Percentiles rank a stretch among this genome's conserved stretches.
These are phyloP conservation scores for Aspergillus bridgeri DNA, from an alignment of 495 filamentous ascomycete genomes.

Conservation along the genomic window DNA sequence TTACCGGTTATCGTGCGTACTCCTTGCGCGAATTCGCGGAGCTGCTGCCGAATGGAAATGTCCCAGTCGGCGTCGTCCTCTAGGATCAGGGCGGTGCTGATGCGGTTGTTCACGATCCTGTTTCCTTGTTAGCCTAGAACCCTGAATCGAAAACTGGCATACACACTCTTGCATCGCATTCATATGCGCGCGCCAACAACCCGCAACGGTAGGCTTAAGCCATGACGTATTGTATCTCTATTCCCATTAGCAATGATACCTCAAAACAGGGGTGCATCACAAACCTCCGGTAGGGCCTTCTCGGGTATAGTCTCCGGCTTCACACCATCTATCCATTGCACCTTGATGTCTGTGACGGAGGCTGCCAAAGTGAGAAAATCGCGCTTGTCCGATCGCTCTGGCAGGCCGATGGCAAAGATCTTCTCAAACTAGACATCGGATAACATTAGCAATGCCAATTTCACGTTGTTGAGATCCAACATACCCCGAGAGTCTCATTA, in stretches of 20 bases:
- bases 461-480: not conserved
- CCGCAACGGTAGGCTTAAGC: conserved; percentile 14
- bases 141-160: not conserved
- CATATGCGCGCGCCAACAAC: conserved; percentile 40
- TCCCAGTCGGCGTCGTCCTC: conserved; percentile 62
- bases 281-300: conserved; percentile 25
- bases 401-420: conserved; percentile 59
- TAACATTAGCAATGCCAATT: not conserved
- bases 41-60: conserved; percentile 45
- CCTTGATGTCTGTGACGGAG: conserved; percentile 46
- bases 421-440: conserved; percentile 24
- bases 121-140: not conserved
- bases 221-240: conserved; percentile 13
- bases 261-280: not conserved
- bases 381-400: conserved; percentile 57
- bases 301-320: conserved; percentile 18
- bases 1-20: conserved; percentile 25
- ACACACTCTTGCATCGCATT: conserved; percentile 30
- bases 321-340: conserved; percentile 54
- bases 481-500: conserved; percentile 29
- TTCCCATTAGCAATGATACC: not conserved
- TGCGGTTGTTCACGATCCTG: conserved; percentile 38
- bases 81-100: conserved; percentile 51
- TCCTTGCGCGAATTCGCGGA: conserved; percentile 44
- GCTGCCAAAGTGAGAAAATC: conserved; percentile 56